Conservation (phyloP, 257 asterid genomes). For the Gentiana dahurica region DNA sequence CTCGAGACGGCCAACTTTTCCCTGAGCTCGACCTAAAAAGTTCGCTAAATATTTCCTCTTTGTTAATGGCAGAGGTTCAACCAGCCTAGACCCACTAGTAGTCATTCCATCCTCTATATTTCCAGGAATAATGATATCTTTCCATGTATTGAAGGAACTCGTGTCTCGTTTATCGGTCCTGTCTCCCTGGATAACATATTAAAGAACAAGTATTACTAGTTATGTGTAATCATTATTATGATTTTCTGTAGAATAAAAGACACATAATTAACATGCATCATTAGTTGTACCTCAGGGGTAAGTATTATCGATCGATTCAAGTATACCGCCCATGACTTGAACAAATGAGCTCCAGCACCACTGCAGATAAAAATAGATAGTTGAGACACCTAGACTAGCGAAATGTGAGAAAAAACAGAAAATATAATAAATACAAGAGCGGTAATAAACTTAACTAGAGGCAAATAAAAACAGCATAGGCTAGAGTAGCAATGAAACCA, state of each 20-base stretch:
- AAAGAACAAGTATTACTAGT: not conserved
- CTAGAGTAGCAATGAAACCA: too few relatives aligned
- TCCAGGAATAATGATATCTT: slow-evolving; percentile 93
- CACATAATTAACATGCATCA: not conserved
- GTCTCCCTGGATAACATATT: slow-evolving; percentile 56
- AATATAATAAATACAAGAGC: not conserved
- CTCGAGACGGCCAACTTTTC: slow-evolving; percentile 73
- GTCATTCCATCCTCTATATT: slow-evolving; percentile 96
- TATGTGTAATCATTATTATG: too few relatives aligned
- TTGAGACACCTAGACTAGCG: not conserved
- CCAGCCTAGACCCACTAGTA: slow-evolving; percentile 38
- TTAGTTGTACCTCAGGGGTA: slow-evolving; percentile 73
- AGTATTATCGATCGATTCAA: slow-evolving; percentile 86
- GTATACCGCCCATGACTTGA: slow-evolving; percentile 85
- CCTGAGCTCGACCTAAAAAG: slow-evolving; percentile 92
- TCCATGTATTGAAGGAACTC: slow-evolving; percentile 94
- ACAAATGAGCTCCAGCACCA: slow-evolving; percentile 99
- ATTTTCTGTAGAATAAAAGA: not conserved
- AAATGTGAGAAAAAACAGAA: not conserved
- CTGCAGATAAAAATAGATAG: slow-evolving; percentile 27
- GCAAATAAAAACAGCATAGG: too few relatives aligned
- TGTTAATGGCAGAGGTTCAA: slow-evolving; percentile 79
- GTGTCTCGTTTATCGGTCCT: slow-evolving; percentile 88
- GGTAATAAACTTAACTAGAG: too few relatives aligned
- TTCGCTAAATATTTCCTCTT: slow-evolving; percentile 77